Base-by-base conservation (phyloP, 306 rosid genomes). In the Malus sylvestris region DNA sequence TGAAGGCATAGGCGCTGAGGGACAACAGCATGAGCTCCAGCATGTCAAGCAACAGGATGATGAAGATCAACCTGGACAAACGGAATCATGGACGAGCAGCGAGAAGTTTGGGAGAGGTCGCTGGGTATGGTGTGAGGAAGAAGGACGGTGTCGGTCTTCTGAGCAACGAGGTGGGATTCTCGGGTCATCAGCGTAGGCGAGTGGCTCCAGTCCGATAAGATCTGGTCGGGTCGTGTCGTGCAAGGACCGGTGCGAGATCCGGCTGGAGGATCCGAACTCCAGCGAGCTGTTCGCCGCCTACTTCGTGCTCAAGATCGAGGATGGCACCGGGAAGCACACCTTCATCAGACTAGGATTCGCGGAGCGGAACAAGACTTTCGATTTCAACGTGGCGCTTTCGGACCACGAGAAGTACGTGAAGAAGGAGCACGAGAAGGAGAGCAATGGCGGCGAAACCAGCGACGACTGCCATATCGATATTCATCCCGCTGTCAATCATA, bases 201-300 rank as follows among this genome's bases (percentile, higher is more conserved):
- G 83, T 96, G 99, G 99, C 93, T 96, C 2, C 99, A 96, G 74
- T 92, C 99, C 72, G 98, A 96, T 46, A 92, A 91, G 91, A 92
- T 96, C 85, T 96, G 99, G 98, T 78, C 87, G 99, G 14, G 98
- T 96, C 38, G 98, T 92, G 0, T 96, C 97, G 5, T 88, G 99
- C 69, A 88, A 86, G 64, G 90, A 91, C 73, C 96, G 97, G 30
- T 96, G 99, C 71, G 99, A 96, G 97, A 96, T 96, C 93, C 98
- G 99, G 10, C 80, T 96, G 42, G 99, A 96, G 83, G 99, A 96
- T 74, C 97, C 99, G 1, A 87, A 81, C 82, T 88, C 93, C 46
- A 90, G 91, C 25, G 99, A 96, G 63, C 93, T 96, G 25, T 96
- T 96, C 73, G 99, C 99, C 25, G 98, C 99, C 3, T 96, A 92